Conservation (phyloP, 257 asterid genomes). For the Nemophila menziesii region DNA sequence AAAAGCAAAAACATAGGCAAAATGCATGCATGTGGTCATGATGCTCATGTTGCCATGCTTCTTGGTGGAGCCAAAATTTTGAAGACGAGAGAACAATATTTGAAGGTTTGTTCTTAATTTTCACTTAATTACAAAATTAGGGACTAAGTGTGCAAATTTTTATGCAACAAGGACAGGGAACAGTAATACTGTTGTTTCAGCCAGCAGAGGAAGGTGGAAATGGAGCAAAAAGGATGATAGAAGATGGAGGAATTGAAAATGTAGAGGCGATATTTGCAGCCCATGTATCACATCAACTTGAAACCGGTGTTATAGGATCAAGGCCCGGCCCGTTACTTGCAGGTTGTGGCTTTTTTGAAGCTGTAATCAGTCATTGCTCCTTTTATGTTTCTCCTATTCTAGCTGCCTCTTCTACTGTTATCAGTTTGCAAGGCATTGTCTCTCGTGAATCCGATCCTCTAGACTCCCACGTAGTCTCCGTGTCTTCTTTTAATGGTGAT, state of each 20-base stretch:
- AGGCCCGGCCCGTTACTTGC: slow-evolving; percentile 42
- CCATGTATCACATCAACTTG: slow-evolving; percentile 21
- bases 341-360: slow-evolving; percentile 44
- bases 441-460: slow-evolving; percentile 48
- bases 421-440: slow-evolving; percentile 41
- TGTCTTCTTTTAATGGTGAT: slow-evolving; percentile 52
- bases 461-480: slow-evolving; percentile 74
- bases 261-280: slow-evolving; percentile 34
- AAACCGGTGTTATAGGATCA: slow-evolving; percentile 25
- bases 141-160: neutral
- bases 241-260: slow-evolving; percentile 31
- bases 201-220: slow-evolving; percentile 48
- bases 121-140: neutral
- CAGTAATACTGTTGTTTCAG: slow-evolving; percentile 40
- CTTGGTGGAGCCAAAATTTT: slow-evolving; percentile 23
- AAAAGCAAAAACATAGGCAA: slow-evolving; percentile 18
- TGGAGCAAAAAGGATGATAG: slow-evolving; percentile 40
- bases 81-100: slow-evolving; percentile 12
- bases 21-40: slow-evolving; percentile 34
- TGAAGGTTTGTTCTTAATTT: slow-evolving; percentile 8
- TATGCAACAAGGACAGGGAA: slow-evolving; percentile 36
- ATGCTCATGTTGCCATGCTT: slow-evolving; percentile 31
- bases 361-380: slow-evolving; percentile 21
- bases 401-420: slow-evolving; percentile 37
- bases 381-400: slow-evolving; percentile 39